Base-by-base conservation (phyloP, 164 flowering plant species). In the Sedum album region DNA sequence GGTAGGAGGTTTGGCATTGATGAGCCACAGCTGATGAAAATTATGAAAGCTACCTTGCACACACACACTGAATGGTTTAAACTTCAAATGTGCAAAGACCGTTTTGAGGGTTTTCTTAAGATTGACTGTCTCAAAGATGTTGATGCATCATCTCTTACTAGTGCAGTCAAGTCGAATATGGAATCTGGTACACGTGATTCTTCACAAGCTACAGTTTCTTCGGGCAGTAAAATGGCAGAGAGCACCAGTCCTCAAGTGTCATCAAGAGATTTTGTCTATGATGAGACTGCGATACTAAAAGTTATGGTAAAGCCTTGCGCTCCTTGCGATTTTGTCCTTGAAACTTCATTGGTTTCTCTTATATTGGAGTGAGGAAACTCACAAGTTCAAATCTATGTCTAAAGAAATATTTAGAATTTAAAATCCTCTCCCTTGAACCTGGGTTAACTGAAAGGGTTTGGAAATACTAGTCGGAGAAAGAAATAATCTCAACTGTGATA, bases 1-100 rank as follows among this genome's bases (percentile, higher is more conserved):
- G 91, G 98, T 70, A 79, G 83, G 76, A 85, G 84, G 77, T 82
- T 95, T 60, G 97, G 96, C 39, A 85, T 95, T 61, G 91, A 92
- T 71, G 99, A 95, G 79, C 99, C 99, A 31, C 91, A 79, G 72
- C 91, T 95, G 41, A 90, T 95, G 96, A 95, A 85, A 77, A 79
- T 95, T 68, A 81, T 95, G 80, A 88, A 88, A 81, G 87, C 94
- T n/a, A 83, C 89, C 15, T 82, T 92, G 66, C 80, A 90, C 80
- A 80, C 99, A 0, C 98, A 95, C 53, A 81, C 38, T 67, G 98
- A 92, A 74, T 95, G 97, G 98, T 92, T 90, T 72, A 92, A 76
- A 75, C 86, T 92, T 70, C 98, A 95, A 71, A 90, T 83, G 94
- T 95, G 99, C 53, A 86, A 86, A 72, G 99, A 95, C 71, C 88